Conservation (phyloP, 352 stramenopile species). For the Pythium aristosporum region DNA sequence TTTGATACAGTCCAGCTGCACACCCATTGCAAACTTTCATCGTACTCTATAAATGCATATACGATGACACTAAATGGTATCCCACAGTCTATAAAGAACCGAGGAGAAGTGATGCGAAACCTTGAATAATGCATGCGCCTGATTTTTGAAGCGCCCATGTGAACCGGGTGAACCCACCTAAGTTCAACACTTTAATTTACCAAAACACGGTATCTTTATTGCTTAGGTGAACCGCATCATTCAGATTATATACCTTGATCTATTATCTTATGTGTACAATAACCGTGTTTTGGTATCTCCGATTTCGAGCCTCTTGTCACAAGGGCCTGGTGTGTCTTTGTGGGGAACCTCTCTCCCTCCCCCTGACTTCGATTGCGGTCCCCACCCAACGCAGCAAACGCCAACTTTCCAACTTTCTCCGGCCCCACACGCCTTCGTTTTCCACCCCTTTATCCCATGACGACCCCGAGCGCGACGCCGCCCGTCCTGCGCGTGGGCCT, state of each 20-base stretch:
- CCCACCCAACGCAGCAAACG: neutral
- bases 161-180: constrained; percentile 14
- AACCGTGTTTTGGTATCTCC: neutral
- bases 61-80: neutral
- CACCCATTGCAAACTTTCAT: constrained; percentile 5
- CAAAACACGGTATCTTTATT: constrained; percentile 14
- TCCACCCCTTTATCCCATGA: neutral
- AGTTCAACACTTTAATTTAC: constrained; percentile 19
- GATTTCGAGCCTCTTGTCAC: neutral
- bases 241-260: neutral
- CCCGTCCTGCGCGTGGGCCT: constrained; percentile 38
- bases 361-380: neutral
- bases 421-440: neutral
- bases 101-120: neutral
- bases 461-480: constrained; percentile 5
- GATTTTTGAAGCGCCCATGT: constrained; percentile 13
- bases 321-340: too few species aligned
- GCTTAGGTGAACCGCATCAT: neutral
- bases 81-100: neutral
- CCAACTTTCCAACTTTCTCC: neutral
- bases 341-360: neutral
- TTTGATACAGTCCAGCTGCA: neutral
- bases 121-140: constrained; percentile 10
- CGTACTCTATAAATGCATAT: neutral
- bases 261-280: neutral